A percentile compares a stretch with the other conserved stretches of the same genome.
Conservation (phyloP, 768 basidiomycete species). For the Leccinellum albellum region DNA sequence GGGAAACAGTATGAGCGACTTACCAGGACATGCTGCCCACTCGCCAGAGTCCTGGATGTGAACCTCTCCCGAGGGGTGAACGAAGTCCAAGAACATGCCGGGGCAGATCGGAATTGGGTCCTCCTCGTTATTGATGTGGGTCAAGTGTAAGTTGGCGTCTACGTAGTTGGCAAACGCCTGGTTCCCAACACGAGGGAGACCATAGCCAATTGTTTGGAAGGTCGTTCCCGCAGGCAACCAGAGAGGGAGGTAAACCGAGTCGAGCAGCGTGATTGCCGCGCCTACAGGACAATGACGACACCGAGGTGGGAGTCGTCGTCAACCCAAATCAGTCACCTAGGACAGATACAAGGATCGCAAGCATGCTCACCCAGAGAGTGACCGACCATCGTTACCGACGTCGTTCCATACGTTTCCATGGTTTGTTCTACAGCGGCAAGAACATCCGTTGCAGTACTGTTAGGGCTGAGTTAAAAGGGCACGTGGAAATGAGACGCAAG, state of each 20-base stretch:
- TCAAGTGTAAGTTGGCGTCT: conserved; percentile 40
- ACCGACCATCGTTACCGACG: conserved; percentile 42
- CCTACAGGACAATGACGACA: conserved; percentile 15
- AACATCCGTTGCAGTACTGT: conserved; percentile 38
- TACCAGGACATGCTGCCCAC: conserved; percentile 57
- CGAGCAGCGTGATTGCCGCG: conserved; percentile 33
- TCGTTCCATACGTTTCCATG: conserved; percentile 34
- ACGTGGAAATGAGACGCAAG: neutral
- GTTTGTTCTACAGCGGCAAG: conserved; percentile 43
- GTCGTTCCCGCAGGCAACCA: neutral
- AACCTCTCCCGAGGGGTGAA: conserved; percentile 40
- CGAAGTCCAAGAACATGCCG: conserved; percentile 35
- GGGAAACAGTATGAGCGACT: conserved; percentile 14
- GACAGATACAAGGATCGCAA: neutral
- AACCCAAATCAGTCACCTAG: neutral
- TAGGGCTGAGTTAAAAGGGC: neutral
- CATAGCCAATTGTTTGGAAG: conserved; percentile 20
- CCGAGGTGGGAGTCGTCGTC: neutral
- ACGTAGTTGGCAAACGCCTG: neutral
- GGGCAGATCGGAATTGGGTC: conserved; percentile 39
- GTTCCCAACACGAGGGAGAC: neutral
- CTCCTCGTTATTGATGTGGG: conserved; percentile 52
- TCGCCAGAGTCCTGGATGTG: conserved; percentile 42
- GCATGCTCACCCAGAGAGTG: conserved; percentile 37
- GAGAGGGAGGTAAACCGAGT: neutral